Conservation (phyloP, 108 stramenopile species). For the Tribonema minus region DNA sequence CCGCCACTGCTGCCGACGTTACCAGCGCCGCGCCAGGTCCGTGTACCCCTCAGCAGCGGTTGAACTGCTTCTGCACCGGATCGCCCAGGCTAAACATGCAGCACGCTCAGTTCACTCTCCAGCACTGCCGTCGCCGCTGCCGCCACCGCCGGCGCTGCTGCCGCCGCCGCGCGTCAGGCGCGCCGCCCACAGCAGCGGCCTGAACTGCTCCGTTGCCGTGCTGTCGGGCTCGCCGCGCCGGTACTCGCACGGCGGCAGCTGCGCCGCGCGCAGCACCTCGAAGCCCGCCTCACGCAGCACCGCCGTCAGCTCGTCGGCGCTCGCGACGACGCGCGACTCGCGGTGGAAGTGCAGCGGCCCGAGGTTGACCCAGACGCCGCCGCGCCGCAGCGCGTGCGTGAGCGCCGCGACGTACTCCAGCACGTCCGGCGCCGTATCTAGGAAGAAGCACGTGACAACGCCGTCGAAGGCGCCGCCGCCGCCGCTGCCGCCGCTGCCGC, state of each 20-base stretch:
- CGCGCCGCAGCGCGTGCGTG: constrained; percentile 73
- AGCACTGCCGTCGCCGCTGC: too few relatives aligned
- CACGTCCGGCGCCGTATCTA: neutral
- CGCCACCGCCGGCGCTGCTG: too few relatives aligned
- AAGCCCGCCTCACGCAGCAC: neutral
- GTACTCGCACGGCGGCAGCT: neutral
- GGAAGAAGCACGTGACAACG: neutral
- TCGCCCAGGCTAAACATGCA: too few relatives aligned
- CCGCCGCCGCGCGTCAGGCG: too few relatives aligned
- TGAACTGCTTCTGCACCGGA: too few relatives aligned
- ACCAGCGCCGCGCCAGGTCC: too few relatives aligned
- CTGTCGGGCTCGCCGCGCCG: neutral
- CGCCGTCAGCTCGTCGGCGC: neutral
- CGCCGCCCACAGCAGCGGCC: neutral
- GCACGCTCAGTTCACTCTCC: too few relatives aligned
- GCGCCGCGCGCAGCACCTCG: neutral
- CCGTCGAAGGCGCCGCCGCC: neutral
- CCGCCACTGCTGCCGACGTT: too few relatives aligned
- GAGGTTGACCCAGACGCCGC: constrained; percentile 81
- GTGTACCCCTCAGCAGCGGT: too few relatives aligned
- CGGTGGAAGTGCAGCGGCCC: constrained; percentile 86
- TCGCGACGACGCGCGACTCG: neutral
- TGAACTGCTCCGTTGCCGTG: neutral
- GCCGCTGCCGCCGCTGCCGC: neutral
- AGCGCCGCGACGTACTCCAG: constrained; percentile 78